Base-by-base conservation (phyloP, 163 green algal species). In the Scenedesmus sp. region DNA sequence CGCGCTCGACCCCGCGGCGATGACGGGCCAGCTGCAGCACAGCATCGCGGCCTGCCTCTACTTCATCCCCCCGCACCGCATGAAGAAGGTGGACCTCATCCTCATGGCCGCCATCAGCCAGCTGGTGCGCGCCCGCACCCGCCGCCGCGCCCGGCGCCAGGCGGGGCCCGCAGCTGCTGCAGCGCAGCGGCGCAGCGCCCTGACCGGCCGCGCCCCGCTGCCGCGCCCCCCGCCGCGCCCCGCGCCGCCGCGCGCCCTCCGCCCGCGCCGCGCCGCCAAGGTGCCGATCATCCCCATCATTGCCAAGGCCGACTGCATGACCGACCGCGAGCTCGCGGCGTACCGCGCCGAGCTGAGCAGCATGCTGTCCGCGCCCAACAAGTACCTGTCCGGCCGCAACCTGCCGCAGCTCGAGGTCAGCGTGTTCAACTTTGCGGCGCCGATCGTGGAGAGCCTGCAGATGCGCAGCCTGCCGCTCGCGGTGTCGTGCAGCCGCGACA, bases 41-140 rank as follows among this genome's bases (percentile, higher is more conserved):
- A 70, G 54, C 51, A 60, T 78, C 47, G 70, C 70, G 0, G 57
- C 70, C 3, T 70, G 53, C 22, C 54, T 78, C 6, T 78, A 78
- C 70, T 70, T 78, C 26, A 24, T 78, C 4, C 39, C n/a, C 18
- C 70, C 70, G 0, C 70, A 78, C 70, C 42, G 56, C 42, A 60
- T 78, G 6, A 78, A 78, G 57, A 78, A 78, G 70, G 58, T 70
- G 0, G 70, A 78, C 56, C 56, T 78, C n/a, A 78, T 78, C 56
- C 50, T 78, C 28, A 78, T 78, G 56, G 51, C 54, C 26, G 70
- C 54, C 2, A 42, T 78, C 18, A 70, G 54, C 42, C 70, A 70
- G 29, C 56, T 78, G 70, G 70, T 80, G 58, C 63, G n/a, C n/a
- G n/a, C n/a, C n/a, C n/a, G n/a, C n/a, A n/a, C n/a, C n/a, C n/a